phyloP scores from a whole-genome alignment of 2,329 filamentous ascomycete species.

The Lasiodiplodia hormozganensis region DNA sequence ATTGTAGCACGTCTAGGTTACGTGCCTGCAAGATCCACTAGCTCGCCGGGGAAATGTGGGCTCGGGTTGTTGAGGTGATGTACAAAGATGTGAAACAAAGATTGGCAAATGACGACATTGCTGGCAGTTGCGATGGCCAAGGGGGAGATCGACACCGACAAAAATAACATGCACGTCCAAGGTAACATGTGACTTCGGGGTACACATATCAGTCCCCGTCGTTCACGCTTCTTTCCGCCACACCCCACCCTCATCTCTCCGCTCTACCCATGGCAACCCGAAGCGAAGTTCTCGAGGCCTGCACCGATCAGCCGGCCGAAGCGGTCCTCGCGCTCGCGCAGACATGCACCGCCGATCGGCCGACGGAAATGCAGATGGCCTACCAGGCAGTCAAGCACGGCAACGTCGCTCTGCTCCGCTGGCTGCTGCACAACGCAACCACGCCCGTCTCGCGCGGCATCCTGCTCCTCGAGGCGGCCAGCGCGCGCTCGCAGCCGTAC shows the following conservation, averaged over 20 bases:
- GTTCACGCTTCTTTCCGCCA: background rate
- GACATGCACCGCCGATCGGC: background rate
- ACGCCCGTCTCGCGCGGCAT: background rate
- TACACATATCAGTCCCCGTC: background rate
- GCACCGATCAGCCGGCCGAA: background rate
- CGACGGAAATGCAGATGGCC: too few relatives aligned
- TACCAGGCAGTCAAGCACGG: background rate
- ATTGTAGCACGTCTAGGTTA: too few relatives aligned
- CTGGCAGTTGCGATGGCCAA: too few relatives aligned
- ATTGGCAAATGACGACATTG: too few relatives aligned
- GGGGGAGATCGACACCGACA: too few relatives aligned
- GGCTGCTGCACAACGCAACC: background rate
- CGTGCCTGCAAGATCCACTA: too few relatives aligned
- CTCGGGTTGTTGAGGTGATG: too few relatives aligned
- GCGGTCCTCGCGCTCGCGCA: background rate
- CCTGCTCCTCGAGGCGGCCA: background rate
- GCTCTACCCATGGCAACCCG: background rate
- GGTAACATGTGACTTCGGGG: too few relatives aligned
- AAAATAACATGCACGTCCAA: too few relatives aligned
- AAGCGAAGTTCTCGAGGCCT: background rate
- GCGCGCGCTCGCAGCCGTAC: background rate
- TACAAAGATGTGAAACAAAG: too few relatives aligned
- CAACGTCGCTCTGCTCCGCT: background rate
- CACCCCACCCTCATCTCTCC: too few relatives aligned
- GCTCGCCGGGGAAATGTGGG: too few relatives aligned